Conservation (phyloP, 1,284 basidiomycete genomes). For the Amylostereum areolatum region DNA sequence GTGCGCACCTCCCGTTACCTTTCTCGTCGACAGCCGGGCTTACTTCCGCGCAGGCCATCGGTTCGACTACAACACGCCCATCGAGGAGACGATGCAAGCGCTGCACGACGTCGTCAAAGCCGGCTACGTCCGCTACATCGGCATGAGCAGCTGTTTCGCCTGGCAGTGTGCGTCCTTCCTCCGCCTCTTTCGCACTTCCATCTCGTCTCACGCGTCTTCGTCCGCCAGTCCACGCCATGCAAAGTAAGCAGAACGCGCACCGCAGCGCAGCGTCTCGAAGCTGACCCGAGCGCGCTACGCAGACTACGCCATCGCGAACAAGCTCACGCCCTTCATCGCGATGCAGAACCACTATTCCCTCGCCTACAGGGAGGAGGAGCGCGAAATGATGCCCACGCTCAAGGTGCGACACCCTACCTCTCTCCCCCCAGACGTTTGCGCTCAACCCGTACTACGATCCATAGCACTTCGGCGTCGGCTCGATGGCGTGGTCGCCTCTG, state of each 20-base stretch:
- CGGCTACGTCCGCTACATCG: not conserved
- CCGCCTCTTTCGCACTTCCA: not conserved
- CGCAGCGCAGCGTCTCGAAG: not conserved
- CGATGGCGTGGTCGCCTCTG: conserved; percentile 22
- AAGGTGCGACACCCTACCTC: conserved; percentile 1
- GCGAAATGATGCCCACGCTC: conserved; percentile 9
- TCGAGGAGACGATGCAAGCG: conserved; percentile 23
- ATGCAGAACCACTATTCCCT: conserved; percentile 32
- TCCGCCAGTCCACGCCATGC: conserved; percentile 21
- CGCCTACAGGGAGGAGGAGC: conserved; percentile 9
- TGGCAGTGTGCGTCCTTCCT: not conserved
- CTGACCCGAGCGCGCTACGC: not conserved
- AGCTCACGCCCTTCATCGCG: conserved; percentile 30
- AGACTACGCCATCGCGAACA: conserved; percentile 25
- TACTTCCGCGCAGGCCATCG: conserved; percentile 20
- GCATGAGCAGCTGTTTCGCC: conserved; percentile 1
- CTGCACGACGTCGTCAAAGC: not conserved
- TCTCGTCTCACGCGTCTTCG: not conserved
- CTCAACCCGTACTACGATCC: not conserved
- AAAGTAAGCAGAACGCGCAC: conserved; percentile 10
- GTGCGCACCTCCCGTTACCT: conserved; percentile 10
- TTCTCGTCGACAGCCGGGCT: no score
- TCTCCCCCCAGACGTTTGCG: not conserved
- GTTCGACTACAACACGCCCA: conserved; percentile 27
- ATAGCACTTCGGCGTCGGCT: conserved; percentile 14